A percentile compares a stretch with the other conserved stretches of the same genome.
Conservation (phyloP, 805 yeast genomes). For the Lachancea sp. region DNA sequence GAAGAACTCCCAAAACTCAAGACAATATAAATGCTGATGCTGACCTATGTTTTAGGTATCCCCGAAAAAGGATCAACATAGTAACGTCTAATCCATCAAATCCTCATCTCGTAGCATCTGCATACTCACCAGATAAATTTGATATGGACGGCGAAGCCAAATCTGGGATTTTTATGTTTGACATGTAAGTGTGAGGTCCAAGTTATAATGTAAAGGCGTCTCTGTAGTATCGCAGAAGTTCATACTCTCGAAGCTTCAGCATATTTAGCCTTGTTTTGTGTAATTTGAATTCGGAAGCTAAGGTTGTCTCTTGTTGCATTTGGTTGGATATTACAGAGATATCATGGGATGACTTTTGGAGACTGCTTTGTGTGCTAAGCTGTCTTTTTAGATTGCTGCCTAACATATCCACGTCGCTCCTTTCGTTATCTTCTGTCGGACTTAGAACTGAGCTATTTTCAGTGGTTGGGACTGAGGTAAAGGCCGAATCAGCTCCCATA, state of each 20-base stretch:
- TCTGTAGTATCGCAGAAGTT: slow-evolving; percentile 20
- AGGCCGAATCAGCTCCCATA: neutral
- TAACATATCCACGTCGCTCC: slow-evolving; percentile 27
- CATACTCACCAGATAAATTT: slow-evolving; percentile 24
- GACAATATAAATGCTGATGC: neutral
- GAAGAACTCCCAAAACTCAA: neutral
- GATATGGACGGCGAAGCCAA: neutral
- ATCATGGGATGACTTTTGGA: slow-evolving; percentile 13
- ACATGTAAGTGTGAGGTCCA: neutral
- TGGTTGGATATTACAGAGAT: neutral
- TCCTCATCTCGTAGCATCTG: slow-evolving; percentile 13
- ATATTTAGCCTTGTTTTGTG: slow-evolving; percentile 17
- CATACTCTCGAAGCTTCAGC: slow-evolving; percentile 22
- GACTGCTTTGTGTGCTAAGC: slow-evolving; percentile 29
- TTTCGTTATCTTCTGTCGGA: slow-evolving; percentile 14
- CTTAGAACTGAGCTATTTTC: slow-evolving; percentile 19
- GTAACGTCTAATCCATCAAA: slow-evolving; percentile 17
- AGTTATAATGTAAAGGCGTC: slow-evolving; percentile 25
- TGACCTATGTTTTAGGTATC: neutral
- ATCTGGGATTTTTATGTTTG: slow-evolving; percentile 10
- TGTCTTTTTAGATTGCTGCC: slow-evolving; percentile 16
- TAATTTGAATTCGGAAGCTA: slow-evolving; percentile 16
- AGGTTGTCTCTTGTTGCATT: slow-evolving; percentile 13
- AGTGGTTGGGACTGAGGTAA: slow-evolving; percentile 6
- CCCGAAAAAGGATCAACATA: slow-evolving; percentile 15